phyloP scores from a whole-genome alignment of 2,329 filamentous ascomycete genomes.

The Colletotrichum sp. region DNA sequence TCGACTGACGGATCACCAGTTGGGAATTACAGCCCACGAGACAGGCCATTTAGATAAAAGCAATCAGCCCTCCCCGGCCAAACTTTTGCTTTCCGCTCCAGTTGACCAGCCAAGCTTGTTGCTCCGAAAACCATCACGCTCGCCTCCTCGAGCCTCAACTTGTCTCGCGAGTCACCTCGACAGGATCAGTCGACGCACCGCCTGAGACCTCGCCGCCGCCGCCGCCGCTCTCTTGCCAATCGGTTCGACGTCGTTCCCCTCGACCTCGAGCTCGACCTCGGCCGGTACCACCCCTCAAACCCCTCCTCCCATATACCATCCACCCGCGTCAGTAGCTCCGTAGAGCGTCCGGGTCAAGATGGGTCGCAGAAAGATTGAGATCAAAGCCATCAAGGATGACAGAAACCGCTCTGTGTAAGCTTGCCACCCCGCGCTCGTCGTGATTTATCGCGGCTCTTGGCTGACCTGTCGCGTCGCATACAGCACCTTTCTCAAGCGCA shows the following conservation, averaged over 20 bases:
- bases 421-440: background rate
- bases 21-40: slow-evolving; percentile 2
- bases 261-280: background rate
- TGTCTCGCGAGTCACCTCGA: background rate
- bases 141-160: slow-evolving; percentile 3
- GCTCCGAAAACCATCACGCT: slow-evolving; percentile 3
- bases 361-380: slow-evolving; percentile 99
- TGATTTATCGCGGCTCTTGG: background rate
- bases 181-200: slow-evolving; percentile 6
- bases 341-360: slow-evolving; percentile 54
- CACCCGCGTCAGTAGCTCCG: background rate
- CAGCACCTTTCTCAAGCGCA: slow-evolving; percentile 97
- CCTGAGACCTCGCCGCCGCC: slow-evolving; percentile 15
- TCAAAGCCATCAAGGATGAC: slow-evolving; percentile 99
- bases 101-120: slow-evolving; percentile 13
- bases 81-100: slow-evolving; percentile 8
- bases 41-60: slow-evolving; percentile 19
- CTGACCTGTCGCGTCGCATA: slow-evolving; percentile 14
- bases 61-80: slow-evolving; percentile 9
- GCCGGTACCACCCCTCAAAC: background rate
- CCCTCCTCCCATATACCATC: background rate
- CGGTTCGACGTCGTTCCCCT: background rate
- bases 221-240: background rate
- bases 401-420: slow-evolving; percentile 96
- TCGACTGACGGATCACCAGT: slow-evolving; percentile 18